Evolutionary conservation across 1,284 basidiomycete genomes (phyloP), one percentile per base, ranked within the genome.

Genomic region (Hortiboletus rubellus): DNA sequence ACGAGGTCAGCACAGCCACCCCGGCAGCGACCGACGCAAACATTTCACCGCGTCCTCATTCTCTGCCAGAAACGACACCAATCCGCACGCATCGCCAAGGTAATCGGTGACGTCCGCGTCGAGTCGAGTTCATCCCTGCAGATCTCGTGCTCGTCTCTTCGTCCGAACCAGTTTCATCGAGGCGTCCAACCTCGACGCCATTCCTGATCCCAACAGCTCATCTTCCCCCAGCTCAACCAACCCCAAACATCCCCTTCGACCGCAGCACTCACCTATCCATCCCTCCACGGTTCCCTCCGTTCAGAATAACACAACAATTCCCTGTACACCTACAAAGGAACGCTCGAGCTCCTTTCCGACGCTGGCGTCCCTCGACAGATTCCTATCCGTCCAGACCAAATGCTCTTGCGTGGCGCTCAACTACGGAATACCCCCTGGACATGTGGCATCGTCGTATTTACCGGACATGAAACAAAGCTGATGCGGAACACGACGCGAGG

Each of bases 391-490:
- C 96, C 97, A 0, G 96, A 98, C 69, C 97, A 99, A 75, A 80
- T 99, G 65, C 79, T 99, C 14, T 79, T 99, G 40, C 87, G 97
- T 51, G 97, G 97, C 2, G 95, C 97, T 18, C 96, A 99, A 73
- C 76, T 99, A 60, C 82, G 97, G 57, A 99, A 99, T 72, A 98
- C 97, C 3, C 89, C 91, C 10, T 99, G 97, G 97, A 84, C 91
- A 34, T 99, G 97, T 72, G 96, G 96, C 18, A 72, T 99, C 3
- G 90, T 91, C 36, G 91, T 98, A 33, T 98, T 96, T 67, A 98
- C 94, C 0, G 97, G 97, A 0, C 96, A 99, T 69, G 96, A 99
- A 77, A 99, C 97, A 33, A 99, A 99, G 76, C 77, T 99, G 45
- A 96, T 99, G 94, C 84, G 94, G 56, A 99, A 91, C 63, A 89